Percentiles rank a stretch among this genome's conserved stretches.
Evolutionary conservation across 1,284 basidiomycete genomes (phyloP).

Genomic region (Ustilago vetiveriae): DNA sequence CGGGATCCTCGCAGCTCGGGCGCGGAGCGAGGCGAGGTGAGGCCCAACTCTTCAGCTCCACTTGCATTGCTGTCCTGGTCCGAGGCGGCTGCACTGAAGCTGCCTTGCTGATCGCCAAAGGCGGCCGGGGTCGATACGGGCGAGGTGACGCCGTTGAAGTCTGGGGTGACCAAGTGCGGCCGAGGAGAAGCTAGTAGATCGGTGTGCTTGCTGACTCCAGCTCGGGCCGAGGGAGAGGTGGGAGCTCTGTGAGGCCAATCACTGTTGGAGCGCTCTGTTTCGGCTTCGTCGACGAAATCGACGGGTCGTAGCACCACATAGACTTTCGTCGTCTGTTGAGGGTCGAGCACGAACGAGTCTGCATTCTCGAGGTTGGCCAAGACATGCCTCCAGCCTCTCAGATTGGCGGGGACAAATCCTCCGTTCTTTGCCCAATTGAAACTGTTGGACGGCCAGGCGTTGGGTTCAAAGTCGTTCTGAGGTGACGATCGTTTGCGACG

Average conservation of each 20-base stretch:
- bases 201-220: constrained; percentile 13
- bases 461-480: constrained; percentile 38
- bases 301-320: constrained; percentile 54
- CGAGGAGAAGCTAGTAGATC: constrained; percentile 5
- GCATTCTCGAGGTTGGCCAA: constrained; percentile 59
- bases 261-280: constrained; percentile 11
- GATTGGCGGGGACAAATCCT: constrained; percentile 56
- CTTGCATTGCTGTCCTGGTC: constrained; percentile 29
- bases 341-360: constrained; percentile 53
- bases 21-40: constrained; percentile 45
- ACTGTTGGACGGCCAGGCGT: constrained; percentile 58
- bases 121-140: constrained; percentile 40
- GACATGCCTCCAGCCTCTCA: constrained; percentile 60
- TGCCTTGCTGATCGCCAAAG: constrained; percentile 32
- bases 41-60: constrained; percentile 20
- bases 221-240: constrained; percentile 15
- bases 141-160: constrained; percentile 11
- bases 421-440: constrained; percentile 55
- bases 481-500: constrained; percentile 49
- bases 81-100: constrained; percentile 27
- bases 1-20: constrained; percentile 27
- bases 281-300: constrained; percentile 48
- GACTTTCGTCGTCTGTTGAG: constrained; percentile 45
- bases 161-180: constrained; percentile 10
- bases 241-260: constrained; percentile 25